These are phyloP conservation scores for Tricholoma flavovirens DNA, from an alignment of 768 basidiomycete species.

Conservation along the genomic window DNA sequence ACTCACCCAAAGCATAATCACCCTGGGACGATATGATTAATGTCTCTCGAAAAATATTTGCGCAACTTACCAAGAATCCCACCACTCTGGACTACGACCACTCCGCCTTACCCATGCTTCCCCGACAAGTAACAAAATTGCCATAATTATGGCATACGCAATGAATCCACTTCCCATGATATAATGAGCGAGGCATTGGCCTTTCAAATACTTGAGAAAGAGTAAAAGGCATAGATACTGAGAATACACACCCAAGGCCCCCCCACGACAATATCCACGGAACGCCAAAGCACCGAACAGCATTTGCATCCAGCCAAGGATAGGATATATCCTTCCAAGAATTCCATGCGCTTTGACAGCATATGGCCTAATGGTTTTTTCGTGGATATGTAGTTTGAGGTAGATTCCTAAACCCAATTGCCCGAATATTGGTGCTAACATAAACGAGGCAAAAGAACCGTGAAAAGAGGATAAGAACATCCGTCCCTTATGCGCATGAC, in stretches of 20 bases:
- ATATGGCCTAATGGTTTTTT: conserved; percentile 65
- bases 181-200: conserved; percentile 86
- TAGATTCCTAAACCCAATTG: conserved; percentile 80
- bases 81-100: conserved; percentile 77
- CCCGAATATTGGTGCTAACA: conserved; percentile 54
- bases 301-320: conserved; percentile 87
- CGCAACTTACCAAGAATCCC: conserved; percentile 66
- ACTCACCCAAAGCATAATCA: conserved; percentile 50
- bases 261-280: conserved; percentile 76
- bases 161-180: conserved; percentile 92
- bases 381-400: conserved; percentile 88
- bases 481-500: conserved; percentile 82
- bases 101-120: conserved; percentile 71
- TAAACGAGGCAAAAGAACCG: conserved; percentile 59
- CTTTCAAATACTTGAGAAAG: conserved; percentile 17
- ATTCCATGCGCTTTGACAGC: conserved; percentile 67
- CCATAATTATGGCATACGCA: conserved; percentile 78
- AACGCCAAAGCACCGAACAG: conserved; percentile 76
- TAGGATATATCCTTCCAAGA: conserved; percentile 79
- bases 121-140: conserved; percentile 70
- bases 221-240: not conserved
- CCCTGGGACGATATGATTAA: conserved; percentile 17
- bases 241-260: conserved; percentile 42
- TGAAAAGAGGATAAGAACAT: conserved; percentile 72
- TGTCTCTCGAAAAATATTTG: not conserved